Base-by-base conservation (phyloP, 2,329 filamentous ascomycete genomes). In the Pleochaeta shiraiana region DNA sequence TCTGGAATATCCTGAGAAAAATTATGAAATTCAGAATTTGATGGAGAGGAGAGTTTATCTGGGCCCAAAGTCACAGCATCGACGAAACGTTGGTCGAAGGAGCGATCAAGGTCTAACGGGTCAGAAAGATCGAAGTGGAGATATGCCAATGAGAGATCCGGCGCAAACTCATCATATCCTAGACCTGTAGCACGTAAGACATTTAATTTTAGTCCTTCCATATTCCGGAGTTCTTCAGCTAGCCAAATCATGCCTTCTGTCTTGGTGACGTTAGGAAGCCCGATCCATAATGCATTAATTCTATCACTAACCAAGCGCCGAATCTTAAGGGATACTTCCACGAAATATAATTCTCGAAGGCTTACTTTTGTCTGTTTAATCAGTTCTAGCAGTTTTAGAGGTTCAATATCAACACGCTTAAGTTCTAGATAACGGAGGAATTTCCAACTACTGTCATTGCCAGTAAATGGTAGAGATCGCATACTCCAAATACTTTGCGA, bases 21-120 rank as follows among this genome's bases (percentile, higher is more conserved):
- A n/a, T n/a, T n/a, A n/a, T n/a, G n/a, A n/a, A n/a, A n/a, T n/a
- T n/a, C n/a, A n/a, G n/a, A n/a, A n/a, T n/a, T n/a, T n/a, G n/a
- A n/a, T n/a, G n/a, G n/a, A n/a, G n/a, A n/a, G n/a, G n/a, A n/a
- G n/a, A n/a, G 14, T 33, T 60, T 60, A 16, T 60, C 55, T 2
- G 28, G 28, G n/a, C 55, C 55, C 30, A 34, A 21, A n/a, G 71
- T 60, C 1, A 71, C 71, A 5, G 70, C 70, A 59, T 72, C 70
- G 4, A 74, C 71, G 43, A 74, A 74, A 31, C 72, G 68, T 57
- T 71, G 68, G 63, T 74, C 72, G 47, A 74, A 72, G 4, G 67
- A 70, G 26, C 67, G 66, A 31, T 67, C 61, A 2, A 65, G 62
- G 11, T 65, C 67, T 2, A 66, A 66, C 26, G 70, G 69, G 47